Base-by-base conservation (phyloP, 1,139 yeast species). In the Yamadazyma buinensis region DNA sequence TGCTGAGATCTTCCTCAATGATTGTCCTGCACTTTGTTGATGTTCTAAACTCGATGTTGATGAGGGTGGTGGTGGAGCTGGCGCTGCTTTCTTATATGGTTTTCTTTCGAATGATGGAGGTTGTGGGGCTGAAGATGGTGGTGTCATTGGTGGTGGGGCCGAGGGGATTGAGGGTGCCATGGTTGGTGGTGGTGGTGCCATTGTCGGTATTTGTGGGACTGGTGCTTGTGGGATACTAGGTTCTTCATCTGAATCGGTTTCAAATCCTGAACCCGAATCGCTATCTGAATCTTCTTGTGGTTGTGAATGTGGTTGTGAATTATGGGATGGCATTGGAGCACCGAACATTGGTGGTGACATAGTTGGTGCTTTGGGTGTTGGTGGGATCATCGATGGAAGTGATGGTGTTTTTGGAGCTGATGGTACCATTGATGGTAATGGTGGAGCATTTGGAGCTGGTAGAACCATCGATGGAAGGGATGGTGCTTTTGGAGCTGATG, bases 1-100 rank as follows among this genome's bases (percentile, higher is more conserved):
- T 0, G 80, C 77, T 24, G 77, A 75, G 18, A 77, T 73, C 38
- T 73, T 74, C 23, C 80, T 59, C 34, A 77, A 59, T 17, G 69
- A 67, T 23, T 67, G 66, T 2, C 82, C 84, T 1, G 67, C 67
- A 28, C 57, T 51, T 46, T 75, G 79, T 41, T 66, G 71, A 35
- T 61, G 67, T 19, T 70, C 71, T 26, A 72, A 52, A 26, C 53
- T 54, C 29, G 57, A 47, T 35, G 37, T 33, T 8, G 36, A 24
- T 12, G 50, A 36, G 9, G 60, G 41, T 13, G 57, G 51, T 13
- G 51, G 46, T 19, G 50, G 37, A 30, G 57, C 48, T 17, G 57
- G 48, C 9, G 53, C 52, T 6, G 41, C 38, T 23, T 44, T 44
- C 27, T 46, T 45, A 28, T 41, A 41, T 21, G 54, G 49, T 29